Base-by-base conservation (phyloP, 768 basidiomycete genomes). In the Exsudoporus frostii region DNA sequence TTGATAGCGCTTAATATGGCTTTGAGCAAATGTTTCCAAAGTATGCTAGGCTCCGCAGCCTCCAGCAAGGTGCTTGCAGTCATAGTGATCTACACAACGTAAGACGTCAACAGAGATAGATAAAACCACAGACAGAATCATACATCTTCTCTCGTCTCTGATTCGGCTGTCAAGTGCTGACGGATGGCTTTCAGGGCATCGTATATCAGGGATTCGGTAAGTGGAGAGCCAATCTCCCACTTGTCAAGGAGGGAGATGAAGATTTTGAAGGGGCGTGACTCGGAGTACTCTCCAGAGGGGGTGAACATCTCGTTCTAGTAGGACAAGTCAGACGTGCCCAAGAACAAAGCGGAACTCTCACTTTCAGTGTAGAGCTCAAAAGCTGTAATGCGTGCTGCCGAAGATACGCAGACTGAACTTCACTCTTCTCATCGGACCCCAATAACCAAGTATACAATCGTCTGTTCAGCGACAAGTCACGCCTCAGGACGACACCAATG, bases 241-340 rank as follows among this genome's bases (percentile, higher is more conserved):
- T 97, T 97, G 70, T 99, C 97, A 59, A 98, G 74, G 17, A 98
- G 70, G 1, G 93, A 95, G 22, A 98, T 86, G 68, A 97, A 95
- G 32, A 98, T 89, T 71, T 95, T 96, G 80, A 94, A 98, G 0
- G 97, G 92, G 24, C 91, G 76, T 4, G 89, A 88, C 55, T 86
- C 85, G 1, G 87, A 76, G 58, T 92, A 92, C 52, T 85, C 84
- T 45, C 80, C 78, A 2, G 84, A 84, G 2, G 86, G 85, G 11
- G 77, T 71, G 54, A 81, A 75, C 90, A 94, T 92, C 57, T 94
- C 91, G 41, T 79, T 76, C 87, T 92, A 61, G 44, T 24, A 37
- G 43, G 45, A 27, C 29, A 44, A 44, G 49, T 69, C 25, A 68
- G 53, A 50, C 22, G 11, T 34, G n/a, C 33, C 33, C 29, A 17